These are phyloP conservation scores for Sclerotinia minor DNA, from an alignment of 2,329 filamentous ascomycete genomes.

Conservation along the genomic window DNA sequence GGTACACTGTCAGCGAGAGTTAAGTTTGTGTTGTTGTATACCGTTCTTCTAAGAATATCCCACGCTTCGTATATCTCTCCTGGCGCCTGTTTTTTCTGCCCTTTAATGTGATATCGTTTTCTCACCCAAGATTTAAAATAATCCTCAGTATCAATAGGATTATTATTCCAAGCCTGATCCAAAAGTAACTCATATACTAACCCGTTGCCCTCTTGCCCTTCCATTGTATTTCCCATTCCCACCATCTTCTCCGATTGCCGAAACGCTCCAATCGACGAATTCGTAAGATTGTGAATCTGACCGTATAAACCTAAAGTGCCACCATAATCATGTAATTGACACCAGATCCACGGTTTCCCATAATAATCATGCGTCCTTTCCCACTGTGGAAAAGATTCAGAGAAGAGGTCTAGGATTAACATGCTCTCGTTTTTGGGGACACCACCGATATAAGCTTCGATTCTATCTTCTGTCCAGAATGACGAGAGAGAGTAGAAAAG, in stretches of 20 bases:
- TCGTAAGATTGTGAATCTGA: slow-evolving; percentile 51
- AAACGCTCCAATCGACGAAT: slow-evolving; percentile 49
- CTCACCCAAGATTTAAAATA: slow-evolving; percentile 52
- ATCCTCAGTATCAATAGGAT: slow-evolving; percentile 46
- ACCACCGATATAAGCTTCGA: slow-evolving; percentile 52
- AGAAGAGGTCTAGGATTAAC: slow-evolving; percentile 53
- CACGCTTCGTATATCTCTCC: slow-evolving; percentile 47
- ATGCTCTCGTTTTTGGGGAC: slow-evolving; percentile 48
- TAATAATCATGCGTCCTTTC: slow-evolving; percentile 51
- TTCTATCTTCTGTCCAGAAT: slow-evolving; percentile 49
- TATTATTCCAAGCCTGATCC: slow-evolving; percentile 51
- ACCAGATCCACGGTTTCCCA: slow-evolving; percentile 57
- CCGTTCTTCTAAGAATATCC: slow-evolving; percentile 46
- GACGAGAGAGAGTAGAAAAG: slow-evolving; percentile 49
- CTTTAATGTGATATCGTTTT: slow-evolving; percentile 43
- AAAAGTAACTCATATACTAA: slow-evolving; percentile 53
- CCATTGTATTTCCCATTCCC: slow-evolving; percentile 51
- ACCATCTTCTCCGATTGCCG: slow-evolving; percentile 46
- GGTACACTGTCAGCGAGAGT: neutral
- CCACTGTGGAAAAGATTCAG: slow-evolving; percentile 53
- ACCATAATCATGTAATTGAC: slow-evolving; percentile 53
- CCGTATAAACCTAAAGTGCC: slow-evolving; percentile 53
- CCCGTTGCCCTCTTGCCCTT: slow-evolving; percentile 55
- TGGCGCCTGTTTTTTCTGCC: slow-evolving; percentile 36
- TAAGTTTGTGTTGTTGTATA: slow-evolving; percentile 5